A percentile compares a stretch with the other conserved stretches of the same genome.
Evolutionary conservation across 768 basidiomycete species (phyloP).

Genomic region (Cystofilobasidium ferigula): DNA sequence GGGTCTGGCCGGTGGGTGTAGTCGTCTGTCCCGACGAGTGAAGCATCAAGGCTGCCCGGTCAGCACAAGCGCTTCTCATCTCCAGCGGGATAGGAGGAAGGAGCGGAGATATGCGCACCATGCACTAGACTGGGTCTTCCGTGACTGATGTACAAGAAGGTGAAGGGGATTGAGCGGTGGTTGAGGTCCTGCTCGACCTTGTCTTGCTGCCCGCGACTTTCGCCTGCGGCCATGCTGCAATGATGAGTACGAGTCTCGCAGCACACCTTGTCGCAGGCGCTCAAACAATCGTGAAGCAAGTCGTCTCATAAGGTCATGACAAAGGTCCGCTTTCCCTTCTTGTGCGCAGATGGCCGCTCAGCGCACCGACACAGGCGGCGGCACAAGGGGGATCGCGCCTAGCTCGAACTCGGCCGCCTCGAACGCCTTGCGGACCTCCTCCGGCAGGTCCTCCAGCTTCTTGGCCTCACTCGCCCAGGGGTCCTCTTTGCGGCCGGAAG

Average conservation of each 20-base stretch:
- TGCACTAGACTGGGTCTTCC: slow-evolving; percentile 4
- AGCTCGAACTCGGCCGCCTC: slow-evolving; percentile 23
- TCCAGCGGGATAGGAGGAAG: not conserved
- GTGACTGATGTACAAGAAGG: slow-evolving; percentile 7
- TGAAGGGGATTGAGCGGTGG: slow-evolving; percentile 1
- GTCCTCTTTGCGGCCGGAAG: not conserved
- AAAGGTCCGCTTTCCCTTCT: not conserved
- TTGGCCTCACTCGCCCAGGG: not conserved
- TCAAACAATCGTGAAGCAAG: no score
- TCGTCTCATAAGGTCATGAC: not conserved
- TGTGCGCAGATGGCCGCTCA: not conserved
- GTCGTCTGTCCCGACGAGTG: not conserved
- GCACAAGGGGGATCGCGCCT: slow-evolving; percentile 6
- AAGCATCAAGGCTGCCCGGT: not conserved
- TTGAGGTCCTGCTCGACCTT: no score
- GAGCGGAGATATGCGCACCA: not conserved
- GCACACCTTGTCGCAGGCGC: no score
- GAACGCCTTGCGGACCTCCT: slow-evolving; percentile 10
- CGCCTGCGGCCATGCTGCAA: no score
- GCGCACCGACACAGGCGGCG: slow-evolving; percentile 15
- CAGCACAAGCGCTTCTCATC: not conserved
- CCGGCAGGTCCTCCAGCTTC: slow-evolving; percentile 16
- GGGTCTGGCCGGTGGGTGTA: slow-evolving; percentile 6
- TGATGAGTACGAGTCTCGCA: no score
- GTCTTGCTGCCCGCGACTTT: no score